Evolutionary conservation across 768 basidiomycete genomes (phyloP), one percentile per base, ranked within the genome.

Genomic region (Russula ochroleuca): DNA sequence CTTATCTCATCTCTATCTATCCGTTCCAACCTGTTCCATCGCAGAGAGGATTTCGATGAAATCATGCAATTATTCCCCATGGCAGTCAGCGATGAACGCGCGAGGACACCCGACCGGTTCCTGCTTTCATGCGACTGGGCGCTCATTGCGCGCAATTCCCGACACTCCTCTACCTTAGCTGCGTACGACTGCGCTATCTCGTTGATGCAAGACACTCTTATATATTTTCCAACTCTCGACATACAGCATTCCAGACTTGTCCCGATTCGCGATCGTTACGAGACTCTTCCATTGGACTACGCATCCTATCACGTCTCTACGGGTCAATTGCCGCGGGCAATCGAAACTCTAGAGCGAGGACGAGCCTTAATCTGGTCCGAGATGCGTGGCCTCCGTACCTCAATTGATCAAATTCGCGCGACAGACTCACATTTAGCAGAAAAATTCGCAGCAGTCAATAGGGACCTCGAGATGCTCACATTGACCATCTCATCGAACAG

Each of bases 371-470:
- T 55, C 25, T 55, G 54, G 54, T 41, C 54, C 17, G 54, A 55
- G 23, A 55, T 55, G 54, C 54, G 40, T 15, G 54, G 54, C 14
- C 54, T 55, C 21, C 54, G 54, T 41, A 19, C 54, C 9, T 55
- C 54, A 2, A 55, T 55, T 17, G 59, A 53, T 19, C 40, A 13
- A 45, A n/a, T 60, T 17, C 50, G 31, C 40, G 40, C 28, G 5
- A 17, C 13, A 0, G 15, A 53, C 41, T 21, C 41, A 3, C 0
- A 4, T 10, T 35, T 53, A 17, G 59, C 59, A 41, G 25, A 28
- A 23, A 41, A 41, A 19, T 28, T 55, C 37, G 5, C 40, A 1
- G 25, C 25, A 9, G 7, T 55, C 3, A 55, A 55, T 28, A 17
- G 25, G 10, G 38, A 55, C 0, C 38, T 41, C 25, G 54, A 43